Base-by-base conservation (phyloP, 2,329 filamentous ascomycete species). In the Phaeoacremonium minimum region DNA sequence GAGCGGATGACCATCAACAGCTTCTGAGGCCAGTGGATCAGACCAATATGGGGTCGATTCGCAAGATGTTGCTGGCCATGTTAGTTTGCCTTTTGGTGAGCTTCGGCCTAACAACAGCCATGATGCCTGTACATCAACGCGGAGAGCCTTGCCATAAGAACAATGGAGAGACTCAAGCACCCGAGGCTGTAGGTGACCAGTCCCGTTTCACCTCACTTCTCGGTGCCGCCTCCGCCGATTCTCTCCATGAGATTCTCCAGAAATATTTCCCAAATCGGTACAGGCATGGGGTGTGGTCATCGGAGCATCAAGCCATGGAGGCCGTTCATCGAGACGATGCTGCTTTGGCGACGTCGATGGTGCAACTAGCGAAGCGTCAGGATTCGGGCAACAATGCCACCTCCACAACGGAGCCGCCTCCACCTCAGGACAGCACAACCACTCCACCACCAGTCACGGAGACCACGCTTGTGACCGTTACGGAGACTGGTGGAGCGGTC, bases 241-340 rank as follows among this genome's bases (percentile, higher is more conserved):
- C 75, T 29, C 64, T 90, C 36, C 81, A 87, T 56, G 72, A 74
- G 32, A 75, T 85, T 36, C 67, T 89, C 19, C 80, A 85, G 56
- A 65, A 71, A 43, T 72, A 80, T 49, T 66, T 81, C 36, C 73
- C 76, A 31, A 69, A 72, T 32, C 75, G 77, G 51, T 87, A 81
- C 60, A 73, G 79, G 53, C 75, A 85, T 52, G 83, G 83, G 40
- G 71, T 86, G 38, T 85, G 81, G 56, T 70, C 75, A 44, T 76
- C 78, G 44, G 82, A 85, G 50, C 71, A 69, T 46, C 66, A 71
- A 9, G 81, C 80, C 17, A 67, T 85, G 37, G 75, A 84, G 55
- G 76, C 73, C 20, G 69, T 85, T 18, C 74, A 80, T 59, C 64
- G 67, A 30, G 71, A 74, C 45, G 73, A 86, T 51, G 72, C 78